Percentiles rank a stretch among this genome's conserved stretches.
These are phyloP conservation scores for Fonsecaea monophora DNA, from an alignment of 2,329 filamentous ascomycete genomes.

Conservation along the genomic window DNA sequence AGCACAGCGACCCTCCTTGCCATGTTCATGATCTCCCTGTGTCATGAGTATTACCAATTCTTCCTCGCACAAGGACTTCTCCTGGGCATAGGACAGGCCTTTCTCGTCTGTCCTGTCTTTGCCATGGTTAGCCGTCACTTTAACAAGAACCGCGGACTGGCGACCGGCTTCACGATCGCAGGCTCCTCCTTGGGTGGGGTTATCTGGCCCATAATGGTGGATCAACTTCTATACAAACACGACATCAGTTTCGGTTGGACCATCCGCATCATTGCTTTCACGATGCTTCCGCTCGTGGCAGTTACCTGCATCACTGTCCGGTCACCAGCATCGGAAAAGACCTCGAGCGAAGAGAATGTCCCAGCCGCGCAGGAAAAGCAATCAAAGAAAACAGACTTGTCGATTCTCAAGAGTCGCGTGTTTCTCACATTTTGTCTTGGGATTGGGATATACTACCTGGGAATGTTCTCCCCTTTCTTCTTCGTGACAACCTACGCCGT, in stretches of 20 bases:
- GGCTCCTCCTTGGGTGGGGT: slow-evolving; percentile 62
- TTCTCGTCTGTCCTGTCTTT: slow-evolving; percentile 56
- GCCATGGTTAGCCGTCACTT: slow-evolving; percentile 58
- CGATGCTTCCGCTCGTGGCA: slow-evolving; percentile 54
- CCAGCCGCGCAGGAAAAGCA: background rate
- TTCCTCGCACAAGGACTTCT: slow-evolving; percentile 60
- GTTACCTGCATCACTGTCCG: slow-evolving; percentile 47
- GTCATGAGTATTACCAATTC: slow-evolving; percentile 59
- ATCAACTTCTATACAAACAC: slow-evolving; percentile 56
- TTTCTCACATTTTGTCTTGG: slow-evolving; percentile 39
- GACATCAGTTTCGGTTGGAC: slow-evolving; percentile 60
- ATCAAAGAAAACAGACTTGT: slow-evolving; percentile 39
- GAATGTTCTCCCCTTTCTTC: slow-evolving; percentile 45
- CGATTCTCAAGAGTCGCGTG: slow-evolving; percentile 39
- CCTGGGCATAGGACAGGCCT: slow-evolving; percentile 50
- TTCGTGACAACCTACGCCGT: slow-evolving; percentile 44
- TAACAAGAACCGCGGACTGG: slow-evolving; percentile 53
- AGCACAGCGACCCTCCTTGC: slow-evolving; percentile 42
- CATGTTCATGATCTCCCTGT: slow-evolving; percentile 51
- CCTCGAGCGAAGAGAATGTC: background rate
- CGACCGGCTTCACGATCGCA: slow-evolving; percentile 55
- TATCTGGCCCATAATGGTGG: slow-evolving; percentile 58
- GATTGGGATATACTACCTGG: slow-evolving; percentile 41
- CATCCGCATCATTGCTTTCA: slow-evolving; percentile 60
- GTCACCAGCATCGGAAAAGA: slow-evolving; percentile 6